Conservation (phyloP, 805 yeast species). For the Ogataea degrootiae region DNA sequence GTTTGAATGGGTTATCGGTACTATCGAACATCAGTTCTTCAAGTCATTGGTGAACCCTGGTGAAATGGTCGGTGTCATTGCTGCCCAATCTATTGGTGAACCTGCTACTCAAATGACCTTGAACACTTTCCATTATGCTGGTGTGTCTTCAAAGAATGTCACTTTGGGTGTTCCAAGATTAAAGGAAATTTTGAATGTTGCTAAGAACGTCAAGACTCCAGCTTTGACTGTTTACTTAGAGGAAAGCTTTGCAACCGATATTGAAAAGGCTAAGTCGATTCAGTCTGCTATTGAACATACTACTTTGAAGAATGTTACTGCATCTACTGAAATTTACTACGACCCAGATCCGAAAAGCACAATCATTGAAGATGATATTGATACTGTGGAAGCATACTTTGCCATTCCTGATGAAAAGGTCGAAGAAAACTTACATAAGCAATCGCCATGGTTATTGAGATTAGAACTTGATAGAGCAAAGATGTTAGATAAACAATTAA, state of each 20-base stretch:
- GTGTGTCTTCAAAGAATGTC: constrained; percentile 94
- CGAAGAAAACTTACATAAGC: constrained; percentile 88
- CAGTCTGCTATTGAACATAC: constrained; percentile 98
- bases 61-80: constrained; percentile 97
- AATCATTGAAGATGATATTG: constrained; percentile 94
- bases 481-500: constrained; percentile 95
- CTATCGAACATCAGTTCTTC: constrained; percentile 89
- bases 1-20: constrained; percentile 94
- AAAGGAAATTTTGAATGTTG: constrained; percentile 96
- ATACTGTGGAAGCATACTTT: constrained; percentile 94
- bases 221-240: constrained; percentile 91
- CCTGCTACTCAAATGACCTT: constrained; percentile 98
- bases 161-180: constrained; percentile 97
- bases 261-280: constrained; percentile 89
- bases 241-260: constrained; percentile 75
- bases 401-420: constrained; percentile 98
- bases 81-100: constrained; percentile 97
- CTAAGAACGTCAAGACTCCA: constrained; percentile 99
- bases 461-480: constrained; percentile 96
- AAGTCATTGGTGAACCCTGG: constrained; percentile 92
- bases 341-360: constrained; percentile 98
- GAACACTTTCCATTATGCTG: constrained; percentile 97
- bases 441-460: constrained; percentile 97
- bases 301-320: constrained; percentile 86
- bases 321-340: constrained; percentile 95